Evolutionary conservation across 2,329 filamentous ascomycete species (phyloP).

Genomic region (Trichoderma polysporum): DNA sequence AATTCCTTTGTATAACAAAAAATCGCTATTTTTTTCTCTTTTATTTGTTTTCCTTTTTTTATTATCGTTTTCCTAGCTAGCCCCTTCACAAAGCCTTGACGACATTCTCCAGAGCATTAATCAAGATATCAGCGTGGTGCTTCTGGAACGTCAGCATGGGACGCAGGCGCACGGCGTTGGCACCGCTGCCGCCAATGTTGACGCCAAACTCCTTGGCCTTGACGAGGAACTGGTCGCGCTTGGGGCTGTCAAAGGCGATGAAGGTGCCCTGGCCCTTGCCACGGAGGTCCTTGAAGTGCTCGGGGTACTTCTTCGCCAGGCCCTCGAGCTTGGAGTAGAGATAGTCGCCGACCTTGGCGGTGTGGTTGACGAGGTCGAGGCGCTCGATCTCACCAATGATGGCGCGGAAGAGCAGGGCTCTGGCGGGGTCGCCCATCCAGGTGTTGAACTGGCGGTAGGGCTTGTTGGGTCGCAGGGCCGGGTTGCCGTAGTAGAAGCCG

Average conservation of each 20-base stretch:
- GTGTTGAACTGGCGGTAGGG: constrained; percentile 97
- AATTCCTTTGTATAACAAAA: not conserved
- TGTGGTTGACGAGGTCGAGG: constrained; percentile 75
- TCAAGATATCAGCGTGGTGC: constrained; percentile 81
- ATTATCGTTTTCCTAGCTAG: not conserved
- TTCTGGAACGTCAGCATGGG: constrained; percentile 94
- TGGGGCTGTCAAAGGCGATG: constrained; percentile 84
- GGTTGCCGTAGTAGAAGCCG: constrained; percentile 86
- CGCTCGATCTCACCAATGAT: constrained; percentile 80
- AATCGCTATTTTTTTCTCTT: not conserved
- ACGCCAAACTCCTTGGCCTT: constrained; percentile 77
- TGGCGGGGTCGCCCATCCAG: constrained; percentile 91
- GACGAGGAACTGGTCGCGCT: constrained; percentile 74
- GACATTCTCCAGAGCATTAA: constrained; percentile 76
- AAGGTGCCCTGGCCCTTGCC: constrained; percentile 89
- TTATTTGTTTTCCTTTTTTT: not conserved
- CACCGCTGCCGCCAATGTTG: constrained; percentile 84
- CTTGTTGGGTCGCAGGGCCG: constrained; percentile 80
- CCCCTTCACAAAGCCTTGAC: constrained; percentile 45
- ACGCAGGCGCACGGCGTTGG: constrained; percentile 71
- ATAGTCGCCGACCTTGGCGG: constrained; percentile 75
- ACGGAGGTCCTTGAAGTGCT: constrained; percentile 77
- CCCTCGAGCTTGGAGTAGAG: constrained; percentile 68
- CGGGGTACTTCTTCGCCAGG: constrained; percentile 69
- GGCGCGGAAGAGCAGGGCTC: constrained; percentile 79